Evolutionary conservation across 306 rosid species (phyloP), one percentile per base, ranked within the genome.

Genomic region (Trifolium dubium): DNA sequence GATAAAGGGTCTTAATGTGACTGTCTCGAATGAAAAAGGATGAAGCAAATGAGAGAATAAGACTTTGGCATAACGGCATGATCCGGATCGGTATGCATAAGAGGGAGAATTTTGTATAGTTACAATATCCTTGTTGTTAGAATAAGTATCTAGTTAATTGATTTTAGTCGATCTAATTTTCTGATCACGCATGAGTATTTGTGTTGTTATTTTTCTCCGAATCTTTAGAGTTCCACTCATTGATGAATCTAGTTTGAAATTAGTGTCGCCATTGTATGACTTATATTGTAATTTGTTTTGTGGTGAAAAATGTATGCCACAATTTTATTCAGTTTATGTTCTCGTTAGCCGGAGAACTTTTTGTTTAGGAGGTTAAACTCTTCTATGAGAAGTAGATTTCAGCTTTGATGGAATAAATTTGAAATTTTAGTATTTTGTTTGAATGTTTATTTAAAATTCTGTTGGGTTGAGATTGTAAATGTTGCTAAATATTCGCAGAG

Each of bases 201-300:
- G 23, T 23, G 23, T 23, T 23, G 23, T 23, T 23, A 23, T 23
- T 23, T 23, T 23, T 23, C 23, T 23, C 0, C 1, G 23, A 23
- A 23, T 23, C 23, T 23, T 23, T 23, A 23, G 23, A 23, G 23
- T 70, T 85, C 88, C 56, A 81, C 95, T 73, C 99, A 92, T 70
- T 91, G 77, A 86, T 46, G 8, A 4, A 30, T 54, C 23, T 10
- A 37, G 17, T 55, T 44, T 56, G 0, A 64, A 15, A 4, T 3
- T 53, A 3, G 18, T 13, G 47, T 19, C 15, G 30, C 67, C 44
- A 4, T 71, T 64, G 61, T 62, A 30, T 15, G 41, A 15, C 15
- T 60, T 3, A 70, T 41, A 55, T 59, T 46, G 60, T 67, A 40
- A 14, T 64, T 37, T 64, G 37, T 69, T 60, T 28, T 62, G n/a